A percentile compares a stretch with the other conserved stretches of the same genome.
phyloP scores from a whole-genome alignment of 176 grass and related monocot species.

The Triticum timopheevii region DNA sequence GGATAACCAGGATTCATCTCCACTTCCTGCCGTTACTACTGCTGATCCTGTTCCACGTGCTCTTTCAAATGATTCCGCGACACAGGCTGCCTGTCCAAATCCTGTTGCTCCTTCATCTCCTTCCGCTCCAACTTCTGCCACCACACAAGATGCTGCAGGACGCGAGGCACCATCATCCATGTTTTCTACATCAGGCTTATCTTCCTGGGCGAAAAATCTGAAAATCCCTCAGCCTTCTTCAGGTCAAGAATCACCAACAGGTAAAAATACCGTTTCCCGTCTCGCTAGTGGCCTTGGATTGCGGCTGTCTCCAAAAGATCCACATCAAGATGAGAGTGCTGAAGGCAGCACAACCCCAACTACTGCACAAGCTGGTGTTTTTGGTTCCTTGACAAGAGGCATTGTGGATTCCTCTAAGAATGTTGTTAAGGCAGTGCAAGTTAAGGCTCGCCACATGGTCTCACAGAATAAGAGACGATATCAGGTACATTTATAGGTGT shows the following conservation, averaged over 20 bases:
- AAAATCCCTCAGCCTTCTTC: conserved; percentile 74
- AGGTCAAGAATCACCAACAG: conserved; percentile 64
- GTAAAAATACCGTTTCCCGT: conserved; percentile 80
- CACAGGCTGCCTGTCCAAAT: conserved; percentile 6
- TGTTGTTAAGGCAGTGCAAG: conserved; percentile 97
- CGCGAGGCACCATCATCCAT: conserved; percentile 39
- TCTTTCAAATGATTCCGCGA: conserved; percentile 36
- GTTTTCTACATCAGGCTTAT: conserved; percentile 78
- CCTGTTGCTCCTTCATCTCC: conserved; percentile 25
- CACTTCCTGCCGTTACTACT: conserved; percentile 28
- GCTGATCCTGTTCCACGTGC: conserved; percentile 22
- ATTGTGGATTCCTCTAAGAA: conserved; percentile 90
- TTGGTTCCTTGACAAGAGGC: conserved; percentile 90
- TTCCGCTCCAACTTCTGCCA: conserved; percentile 23
- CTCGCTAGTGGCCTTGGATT: conserved; percentile 81
- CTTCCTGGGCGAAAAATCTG: conserved; percentile 88
- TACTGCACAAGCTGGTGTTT: conserved; percentile 62
- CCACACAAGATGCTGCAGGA: conserved; percentile 50
- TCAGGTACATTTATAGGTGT: conserved; percentile 53
- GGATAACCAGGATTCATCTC: conserved; percentile 40
- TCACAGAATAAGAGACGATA: conserved; percentile 98
- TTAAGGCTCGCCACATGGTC: conserved; percentile 96
- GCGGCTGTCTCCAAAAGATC: conserved; percentile 66
- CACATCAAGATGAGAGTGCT: conserved; percentile 50
- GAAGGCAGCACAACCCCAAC: conserved; percentile 57